Conservation (phyloP, 202 grass and related monocot genomes). For the Elaeis oleifera region DNA sequence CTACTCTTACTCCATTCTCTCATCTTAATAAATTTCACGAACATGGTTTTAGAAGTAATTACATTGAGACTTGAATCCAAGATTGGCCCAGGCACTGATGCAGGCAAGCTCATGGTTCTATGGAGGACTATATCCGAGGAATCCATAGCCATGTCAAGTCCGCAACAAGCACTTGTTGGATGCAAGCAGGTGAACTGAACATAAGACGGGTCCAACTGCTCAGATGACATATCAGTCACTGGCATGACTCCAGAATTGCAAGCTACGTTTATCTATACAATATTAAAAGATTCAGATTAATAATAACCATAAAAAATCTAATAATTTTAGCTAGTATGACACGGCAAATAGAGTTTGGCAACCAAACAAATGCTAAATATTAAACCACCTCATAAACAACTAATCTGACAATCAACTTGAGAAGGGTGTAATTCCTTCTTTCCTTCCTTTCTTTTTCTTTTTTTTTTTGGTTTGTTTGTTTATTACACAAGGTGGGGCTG, state of each 20-base stretch:
- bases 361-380: no score
- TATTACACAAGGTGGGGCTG: no score
- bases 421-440: no score
- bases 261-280: conserved; percentile 31
- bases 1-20: no score
- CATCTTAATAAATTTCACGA: no score
- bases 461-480: no score
- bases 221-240: conserved; percentile 23
- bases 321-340: no score
- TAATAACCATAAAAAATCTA: no score
- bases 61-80: conserved; percentile 51
- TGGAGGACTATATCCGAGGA: conserved; percentile 25
- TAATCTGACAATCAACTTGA: no score
- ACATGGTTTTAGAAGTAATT: conserved; percentile 9
- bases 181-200: conserved; percentile 55
- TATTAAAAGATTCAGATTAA: not conserved
- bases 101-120: conserved; percentile 6
- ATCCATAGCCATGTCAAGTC: conserved; percentile 51
- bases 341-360: no score
- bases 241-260: conserved; percentile 27
- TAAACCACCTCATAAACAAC: no score
- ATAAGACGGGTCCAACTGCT: conserved; percentile 43
- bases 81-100: conserved; percentile 13
- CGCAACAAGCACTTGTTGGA: conserved; percentile 26
- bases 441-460: no score